phyloP scores from a whole-genome alignment of 179 eudicot genomes.

The Dionaea muscipula region DNA sequence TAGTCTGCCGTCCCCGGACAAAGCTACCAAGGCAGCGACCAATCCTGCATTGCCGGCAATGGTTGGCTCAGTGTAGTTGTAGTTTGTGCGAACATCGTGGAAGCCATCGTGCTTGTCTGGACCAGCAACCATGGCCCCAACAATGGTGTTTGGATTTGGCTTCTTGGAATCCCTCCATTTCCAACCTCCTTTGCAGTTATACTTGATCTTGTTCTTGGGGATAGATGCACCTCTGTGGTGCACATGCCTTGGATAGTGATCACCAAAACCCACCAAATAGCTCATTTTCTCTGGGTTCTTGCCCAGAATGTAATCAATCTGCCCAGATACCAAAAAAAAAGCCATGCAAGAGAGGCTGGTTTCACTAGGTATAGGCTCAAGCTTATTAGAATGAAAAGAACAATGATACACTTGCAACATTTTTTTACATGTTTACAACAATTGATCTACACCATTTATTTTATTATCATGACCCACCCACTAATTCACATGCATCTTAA shows the following conservation, averaged over 20 bases:
- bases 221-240: constrained; percentile 92
- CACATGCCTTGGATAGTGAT: constrained; percentile 57
- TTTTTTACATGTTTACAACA: too few relatives aligned
- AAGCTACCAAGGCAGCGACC: constrained; percentile 79
- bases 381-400: too few relatives aligned
- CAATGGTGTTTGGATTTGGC: constrained; percentile 61
- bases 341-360: too few relatives aligned
- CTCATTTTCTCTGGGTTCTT: constrained; percentile 86
- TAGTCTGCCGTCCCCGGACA: constrained; percentile 42
- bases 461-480: too few relatives aligned
- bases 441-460: too few relatives aligned
- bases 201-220: constrained; percentile 71
- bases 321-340: constrained; percentile 8
- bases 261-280: constrained; percentile 70
- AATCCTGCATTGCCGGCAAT: constrained; percentile 85
- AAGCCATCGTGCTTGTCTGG: constrained; percentile 83
- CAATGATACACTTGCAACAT: too few relatives aligned
- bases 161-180: constrained; percentile 70
- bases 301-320: constrained; percentile 86
- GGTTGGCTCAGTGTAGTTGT: constrained; percentile 89
- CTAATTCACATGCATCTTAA: too few relatives aligned
- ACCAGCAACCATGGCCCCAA: constrained; percentile 94
- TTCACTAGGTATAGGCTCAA: too few relatives aligned
- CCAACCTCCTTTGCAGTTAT: constrained; percentile 88
- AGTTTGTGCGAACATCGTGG: constrained; percentile 68